Percentiles rank a stretch among this genome's conserved stretches.
These are phyloP conservation scores for Ophiostoma tasmaniense DNA, from an alignment of 2,329 filamentous ascomycete genomes.

Conservation along the genomic window DNA sequence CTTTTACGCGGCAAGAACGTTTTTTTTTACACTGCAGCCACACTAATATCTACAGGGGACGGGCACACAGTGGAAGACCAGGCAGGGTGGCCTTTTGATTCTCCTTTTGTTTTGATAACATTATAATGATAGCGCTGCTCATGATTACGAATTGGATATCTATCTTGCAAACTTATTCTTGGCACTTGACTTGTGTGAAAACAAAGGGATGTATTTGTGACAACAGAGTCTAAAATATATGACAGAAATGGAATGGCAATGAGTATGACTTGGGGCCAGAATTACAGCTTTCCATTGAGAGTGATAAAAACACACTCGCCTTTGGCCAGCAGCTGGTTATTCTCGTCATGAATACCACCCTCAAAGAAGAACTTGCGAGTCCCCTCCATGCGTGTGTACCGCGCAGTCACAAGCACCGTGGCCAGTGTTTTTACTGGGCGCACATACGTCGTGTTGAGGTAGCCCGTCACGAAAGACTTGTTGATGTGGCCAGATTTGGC, in stretches of 20 bases:
- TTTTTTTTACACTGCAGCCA: constrained; percentile 1
- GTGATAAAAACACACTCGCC: constrained; percentile 44
- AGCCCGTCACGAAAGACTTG: constrained; percentile 37
- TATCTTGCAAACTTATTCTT: constrained; percentile 4
- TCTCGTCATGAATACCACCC: constrained; percentile 41
- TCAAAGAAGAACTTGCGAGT: constrained; percentile 44
- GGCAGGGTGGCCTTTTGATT: neutral
- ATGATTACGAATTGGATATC: constrained; percentile 15
- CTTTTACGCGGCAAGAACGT: neutral
- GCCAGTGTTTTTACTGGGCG: constrained; percentile 43
- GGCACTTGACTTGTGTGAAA: neutral
- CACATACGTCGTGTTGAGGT: constrained; percentile 47
- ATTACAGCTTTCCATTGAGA: constrained; percentile 20
- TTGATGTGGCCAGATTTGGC: constrained; percentile 9
- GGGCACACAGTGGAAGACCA: neutral
- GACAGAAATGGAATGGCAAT: neutral
- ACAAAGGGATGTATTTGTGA: neutral
- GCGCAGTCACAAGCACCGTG: constrained; percentile 38
- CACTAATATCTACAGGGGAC: constrained; percentile 6
- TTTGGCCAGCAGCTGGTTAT: constrained; percentile 39
- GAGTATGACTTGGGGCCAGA: neutral
- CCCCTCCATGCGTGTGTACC: constrained; percentile 38
- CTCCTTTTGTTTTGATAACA: constrained; percentile 1
- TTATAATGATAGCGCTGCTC: constrained; percentile 14
- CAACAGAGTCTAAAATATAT: neutral